Conservation (phyloP, 164 flowering plant genomes). For the Pachysandra terminalis region DNA sequence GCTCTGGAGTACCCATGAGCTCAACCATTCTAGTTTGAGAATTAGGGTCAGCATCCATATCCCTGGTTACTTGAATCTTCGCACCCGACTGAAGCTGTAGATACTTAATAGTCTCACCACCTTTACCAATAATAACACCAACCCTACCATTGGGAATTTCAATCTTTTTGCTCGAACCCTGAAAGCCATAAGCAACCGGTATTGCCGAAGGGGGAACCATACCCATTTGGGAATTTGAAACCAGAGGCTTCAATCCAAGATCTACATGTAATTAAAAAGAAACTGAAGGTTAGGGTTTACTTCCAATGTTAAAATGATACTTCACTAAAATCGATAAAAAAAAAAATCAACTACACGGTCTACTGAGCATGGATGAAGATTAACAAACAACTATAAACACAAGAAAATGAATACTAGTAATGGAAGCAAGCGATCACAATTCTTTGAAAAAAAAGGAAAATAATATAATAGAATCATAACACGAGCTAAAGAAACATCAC, state of each 20-base stretch:
- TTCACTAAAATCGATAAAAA: too few relatives aligned
- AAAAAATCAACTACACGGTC: too few relatives aligned
- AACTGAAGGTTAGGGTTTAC: too few relatives aligned
- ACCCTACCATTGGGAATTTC: slow-evolving; percentile 94
- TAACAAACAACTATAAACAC: too few relatives aligned
- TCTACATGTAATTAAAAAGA: slow-evolving; percentile 34
- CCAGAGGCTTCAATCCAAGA: slow-evolving; percentile 41
- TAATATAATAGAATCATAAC: not conserved
- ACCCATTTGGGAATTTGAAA: slow-evolving; percentile 22
- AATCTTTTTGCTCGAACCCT: slow-evolving; percentile 78
- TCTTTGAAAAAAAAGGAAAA: too few relatives aligned
- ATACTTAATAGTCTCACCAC: slow-evolving; percentile 93
- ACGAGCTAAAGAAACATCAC: not conserved
- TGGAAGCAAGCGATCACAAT: too few relatives aligned
- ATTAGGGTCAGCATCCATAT: slow-evolving; percentile 85
- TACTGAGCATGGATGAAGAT: too few relatives aligned
- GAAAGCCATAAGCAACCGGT: slow-evolving; percentile 50
- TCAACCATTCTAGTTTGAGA: slow-evolving; percentile 70
- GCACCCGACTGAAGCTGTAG: slow-evolving; percentile 97
- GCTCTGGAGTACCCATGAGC: slow-evolving; percentile 84
- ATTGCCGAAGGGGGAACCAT: slow-evolving; percentile 29
- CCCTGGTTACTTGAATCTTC: slow-evolving; percentile 94
- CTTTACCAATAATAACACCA: slow-evolving; percentile 97
- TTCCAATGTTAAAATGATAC: too few relatives aligned
- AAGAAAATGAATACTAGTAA: too few relatives aligned